Conservation (phyloP, 768 basidiomycete genomes). For the Panellus pusillus region DNA sequence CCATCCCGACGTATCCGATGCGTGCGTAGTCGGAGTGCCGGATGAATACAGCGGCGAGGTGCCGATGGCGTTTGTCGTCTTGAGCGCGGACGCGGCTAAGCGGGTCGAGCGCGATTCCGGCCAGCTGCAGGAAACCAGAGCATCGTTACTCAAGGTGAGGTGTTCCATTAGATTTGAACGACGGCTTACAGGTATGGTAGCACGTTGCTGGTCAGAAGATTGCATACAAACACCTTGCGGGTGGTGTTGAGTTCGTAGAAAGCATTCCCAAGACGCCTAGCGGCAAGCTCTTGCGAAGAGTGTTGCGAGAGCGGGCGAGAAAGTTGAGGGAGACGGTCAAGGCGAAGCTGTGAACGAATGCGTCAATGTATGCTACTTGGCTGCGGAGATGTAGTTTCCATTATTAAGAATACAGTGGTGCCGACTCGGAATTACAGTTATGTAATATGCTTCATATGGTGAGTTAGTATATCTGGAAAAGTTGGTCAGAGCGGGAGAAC, state of each 20-base stretch:
- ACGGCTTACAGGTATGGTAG: conserved; percentile 17
- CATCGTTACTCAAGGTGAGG: conserved; percentile 35
- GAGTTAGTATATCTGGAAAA: conserved; percentile 18
- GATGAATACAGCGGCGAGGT: conserved; percentile 75
- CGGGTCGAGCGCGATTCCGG: conserved; percentile 32
- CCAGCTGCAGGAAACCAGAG: conserved; percentile 34
- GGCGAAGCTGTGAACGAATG: conserved; percentile 13
- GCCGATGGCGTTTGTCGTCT: conserved; percentile 67
- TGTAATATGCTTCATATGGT: background rate
- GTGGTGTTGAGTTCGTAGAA: conserved; percentile 45
- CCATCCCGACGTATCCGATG: conserved; percentile 58
- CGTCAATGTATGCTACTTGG: no score
- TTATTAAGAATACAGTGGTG: conserved; percentile 12
- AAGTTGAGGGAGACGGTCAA: conserved; percentile 11
- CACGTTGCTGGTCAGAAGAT: conserved; percentile 39
- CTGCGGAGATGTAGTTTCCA: background rate
- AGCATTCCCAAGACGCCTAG: conserved; percentile 49
- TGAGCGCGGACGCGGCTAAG: conserved; percentile 41
- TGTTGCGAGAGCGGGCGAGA: conserved; percentile 25
- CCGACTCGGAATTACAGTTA: no score
- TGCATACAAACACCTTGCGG: conserved; percentile 44
- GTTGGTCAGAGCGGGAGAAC: background rate
- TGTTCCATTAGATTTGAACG: background rate
- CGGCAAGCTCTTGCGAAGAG: conserved; percentile 42
- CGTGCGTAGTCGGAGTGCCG: conserved; percentile 64